phyloP scores from a whole-genome alignment of 1,139 yeast species.

The Blastobotrys proliferans region DNA sequence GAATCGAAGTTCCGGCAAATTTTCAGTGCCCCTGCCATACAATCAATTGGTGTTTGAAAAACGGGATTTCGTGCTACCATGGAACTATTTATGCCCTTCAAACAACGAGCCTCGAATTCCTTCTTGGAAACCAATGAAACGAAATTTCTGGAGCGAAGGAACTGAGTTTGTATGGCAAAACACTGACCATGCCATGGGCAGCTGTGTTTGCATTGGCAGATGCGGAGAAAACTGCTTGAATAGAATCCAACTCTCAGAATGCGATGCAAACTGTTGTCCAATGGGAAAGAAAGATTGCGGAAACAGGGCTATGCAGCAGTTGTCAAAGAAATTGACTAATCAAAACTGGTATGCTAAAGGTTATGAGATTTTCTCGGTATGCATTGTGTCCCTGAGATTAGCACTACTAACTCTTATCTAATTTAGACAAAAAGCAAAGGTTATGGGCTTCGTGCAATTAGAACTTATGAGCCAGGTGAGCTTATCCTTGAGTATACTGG shows the following conservation, averaged over 20 bases:
- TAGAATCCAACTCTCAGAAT: constrained; percentile 34
- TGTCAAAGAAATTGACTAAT: constrained; percentile 20
- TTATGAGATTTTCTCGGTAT: constrained; percentile 32
- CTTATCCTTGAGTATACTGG: constrained; percentile 44
- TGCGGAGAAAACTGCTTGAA: constrained; percentile 39
- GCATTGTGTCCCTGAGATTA: background rate
- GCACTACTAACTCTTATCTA: constrained; percentile 8
- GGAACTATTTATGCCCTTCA: constrained; percentile 35
- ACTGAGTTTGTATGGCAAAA: background rate
- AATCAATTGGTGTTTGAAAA: constrained; percentile 18
- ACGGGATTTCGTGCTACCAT: constrained; percentile 34
- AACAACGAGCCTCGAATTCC: constrained; percentile 25
- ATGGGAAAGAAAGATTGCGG: constrained; percentile 37
- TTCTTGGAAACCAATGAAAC: constrained; percentile 33
- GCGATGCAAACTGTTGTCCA: constrained; percentile 35
- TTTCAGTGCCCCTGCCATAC: constrained; percentile 25
- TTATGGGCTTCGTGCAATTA: constrained; percentile 36
- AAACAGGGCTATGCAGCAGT: constrained; percentile 35
- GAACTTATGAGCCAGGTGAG: constrained; percentile 36
- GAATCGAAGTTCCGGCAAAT: background rate
- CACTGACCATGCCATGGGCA: constrained; percentile 12
- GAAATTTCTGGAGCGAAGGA: constrained; percentile 21
- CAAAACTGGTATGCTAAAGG: constrained; percentile 32
- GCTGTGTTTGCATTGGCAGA: constrained; percentile 17
- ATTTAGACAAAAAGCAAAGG: constrained; percentile 35